A percentile compares a stretch with the other conserved stretches of the same genome.
Evolutionary conservation across 2,329 filamentous ascomycete genomes (phyloP).

Genomic region (Alternaria infectoria): DNA sequence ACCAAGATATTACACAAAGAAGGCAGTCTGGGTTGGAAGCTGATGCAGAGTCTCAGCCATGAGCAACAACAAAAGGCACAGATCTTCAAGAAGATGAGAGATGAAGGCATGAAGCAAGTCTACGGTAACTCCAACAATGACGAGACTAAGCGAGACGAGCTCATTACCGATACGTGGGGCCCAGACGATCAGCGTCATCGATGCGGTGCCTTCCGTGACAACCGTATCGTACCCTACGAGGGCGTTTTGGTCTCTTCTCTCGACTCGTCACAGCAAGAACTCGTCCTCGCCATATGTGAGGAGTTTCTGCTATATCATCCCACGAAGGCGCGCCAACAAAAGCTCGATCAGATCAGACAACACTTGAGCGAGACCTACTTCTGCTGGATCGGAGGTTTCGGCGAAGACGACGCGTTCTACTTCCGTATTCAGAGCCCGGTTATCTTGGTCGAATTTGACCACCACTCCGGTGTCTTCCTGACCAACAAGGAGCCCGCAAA

Average conservation of each 20-base stretch:
- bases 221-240: constrained; percentile 75
- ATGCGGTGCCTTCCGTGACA: constrained; percentile 80
- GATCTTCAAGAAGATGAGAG: constrained; percentile 65
- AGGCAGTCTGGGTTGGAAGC: constrained; percentile 66
- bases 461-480: constrained; percentile 79
- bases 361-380: constrained; percentile 77
- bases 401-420: constrained; percentile 74
- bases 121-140: constrained; percentile 35
- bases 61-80: constrained; percentile 60
- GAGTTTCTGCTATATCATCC: constrained; percentile 76
- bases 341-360: constrained; percentile 60
- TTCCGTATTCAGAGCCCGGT: constrained; percentile 80
- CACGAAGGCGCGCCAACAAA: constrained; percentile 57
- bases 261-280: constrained; percentile 55
- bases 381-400: constrained; percentile 76
- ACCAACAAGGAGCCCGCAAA: constrained; percentile 75
- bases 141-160: constrained; percentile 42
- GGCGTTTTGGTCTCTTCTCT: constrained; percentile 65
- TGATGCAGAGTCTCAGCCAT: constrained; percentile 69
- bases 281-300: constrained; percentile 65
- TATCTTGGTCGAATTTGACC: constrained; percentile 77
- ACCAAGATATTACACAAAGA: constrained; percentile 71
- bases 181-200: constrained; percentile 80
- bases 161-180: constrained; percentile 71
- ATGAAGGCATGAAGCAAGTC: constrained; percentile 67